phyloP scores from a whole-genome alignment of 495 filamentous ascomycete genomes.

The Aspergillus asperescens region DNA sequence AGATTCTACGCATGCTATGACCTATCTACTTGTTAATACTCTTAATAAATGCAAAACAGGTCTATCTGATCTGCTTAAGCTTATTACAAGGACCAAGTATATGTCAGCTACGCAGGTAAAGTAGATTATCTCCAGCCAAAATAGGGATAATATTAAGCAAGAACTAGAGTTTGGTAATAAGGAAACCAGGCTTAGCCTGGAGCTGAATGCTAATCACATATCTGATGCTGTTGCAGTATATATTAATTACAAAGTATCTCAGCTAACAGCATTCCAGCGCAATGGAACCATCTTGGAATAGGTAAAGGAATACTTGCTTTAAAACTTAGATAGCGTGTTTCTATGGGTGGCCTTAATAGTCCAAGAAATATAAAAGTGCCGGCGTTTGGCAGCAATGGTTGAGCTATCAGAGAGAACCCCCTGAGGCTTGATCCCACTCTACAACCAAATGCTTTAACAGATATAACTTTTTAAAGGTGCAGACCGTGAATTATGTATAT shows the following conservation, averaged over 20 bases:
- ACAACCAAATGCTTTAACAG: not conserved
- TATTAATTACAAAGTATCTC: not conserved
- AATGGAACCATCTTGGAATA: not conserved
- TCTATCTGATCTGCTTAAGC: not conserved
- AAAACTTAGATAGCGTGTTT: not conserved
- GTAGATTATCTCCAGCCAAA: not conserved
- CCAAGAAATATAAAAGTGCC: not conserved
- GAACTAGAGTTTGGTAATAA: not conserved
- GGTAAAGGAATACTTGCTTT: not conserved
- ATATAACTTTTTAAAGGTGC: too few relatives aligned
- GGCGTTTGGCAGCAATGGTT: not conserved
- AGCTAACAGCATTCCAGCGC: not conserved
- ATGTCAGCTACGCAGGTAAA: not conserved
- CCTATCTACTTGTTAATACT: constrained; percentile 1
- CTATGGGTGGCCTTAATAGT: constrained; percentile 1
- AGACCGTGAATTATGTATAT: too few relatives aligned
- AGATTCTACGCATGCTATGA: not conserved
- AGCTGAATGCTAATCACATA: not conserved
- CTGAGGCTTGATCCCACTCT: not conserved
- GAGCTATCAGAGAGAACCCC: not conserved
- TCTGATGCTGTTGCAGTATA: not conserved
- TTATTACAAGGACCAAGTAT: not conserved
- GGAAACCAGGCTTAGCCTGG: not conserved
- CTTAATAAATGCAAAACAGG: constrained; percentile 3
- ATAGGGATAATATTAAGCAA: not conserved